Base-by-base conservation (phyloP, 1,284 basidiomycete species). In the Trametes sp. region DNA sequence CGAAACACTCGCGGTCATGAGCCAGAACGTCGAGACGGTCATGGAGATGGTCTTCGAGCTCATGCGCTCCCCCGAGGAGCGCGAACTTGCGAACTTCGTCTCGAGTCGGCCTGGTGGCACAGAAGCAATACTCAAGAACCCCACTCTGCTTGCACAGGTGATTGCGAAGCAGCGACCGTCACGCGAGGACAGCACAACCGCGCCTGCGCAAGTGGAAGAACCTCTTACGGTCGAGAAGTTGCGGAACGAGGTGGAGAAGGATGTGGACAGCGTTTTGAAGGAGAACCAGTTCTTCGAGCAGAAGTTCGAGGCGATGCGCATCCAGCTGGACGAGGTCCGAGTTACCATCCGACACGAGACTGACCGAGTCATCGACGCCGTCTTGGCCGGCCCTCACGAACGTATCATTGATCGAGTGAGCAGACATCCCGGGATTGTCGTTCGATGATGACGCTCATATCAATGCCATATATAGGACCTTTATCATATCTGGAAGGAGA, bases 231-330 rank as follows among this genome's bases (percentile, higher is more conserved):
- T 64, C 21, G 31, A 33, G 14, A 33, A 38, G 1, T 35, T 64
- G n/a, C 36, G 28, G 38, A 9, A 31, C 45, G 62, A 60, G 28
- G 19, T 64, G 24, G 29, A 28, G 31, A 57, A 54, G 38, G 59
- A 58, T 24, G 51, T 64, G 5, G 58, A 60, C 11, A 46, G 54
- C 41, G 41, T 61, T 13, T 9, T 64, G 24, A 45, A 21, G 14
- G 55, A 57, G 11, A 73, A 72, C 60, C 54, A 57, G 13, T 54
- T 70, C 5, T 77, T 76, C 63, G 67, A 68, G 19, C 64, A 72
- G 28, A 77, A 78, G 59, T 74, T 78, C 36, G 70, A 72, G 13
- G 61, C 75, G 24, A 74, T 76, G 48, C 67, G 65, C 44, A 58
- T 65, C 24, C 70, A 74, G 60, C 64, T 77, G 26, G 63, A 68